These are phyloP conservation scores for Metschnikowia sp. DNA, from an alignment of 805 yeast species.

Conservation along the genomic window DNA sequence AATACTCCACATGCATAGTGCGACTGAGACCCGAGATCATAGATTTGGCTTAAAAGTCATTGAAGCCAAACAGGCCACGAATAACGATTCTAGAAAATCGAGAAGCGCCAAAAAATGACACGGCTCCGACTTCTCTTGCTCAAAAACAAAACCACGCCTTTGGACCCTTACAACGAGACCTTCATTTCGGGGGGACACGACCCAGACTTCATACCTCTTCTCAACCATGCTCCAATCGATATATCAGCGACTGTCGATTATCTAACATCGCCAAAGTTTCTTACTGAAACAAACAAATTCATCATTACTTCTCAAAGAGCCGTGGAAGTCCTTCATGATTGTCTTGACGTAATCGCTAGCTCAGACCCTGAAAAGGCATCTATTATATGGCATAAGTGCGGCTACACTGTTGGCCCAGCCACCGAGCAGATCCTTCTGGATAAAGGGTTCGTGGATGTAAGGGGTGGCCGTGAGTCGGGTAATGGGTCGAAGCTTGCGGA, in stretches of 20 bases:
- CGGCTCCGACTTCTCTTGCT: slow-evolving; percentile 44
- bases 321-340: slow-evolving; percentile 66
- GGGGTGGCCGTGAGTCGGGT: slow-evolving; percentile 77
- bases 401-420: slow-evolving; percentile 91
- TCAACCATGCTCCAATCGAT: slow-evolving; percentile 60
- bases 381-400: slow-evolving; percentile 45
- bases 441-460: slow-evolving; percentile 63
- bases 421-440: slow-evolving; percentile 57
- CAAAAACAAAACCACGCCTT: slow-evolving; percentile 69
- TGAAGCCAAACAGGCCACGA: neutral
- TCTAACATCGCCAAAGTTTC: slow-evolving; percentile 42
- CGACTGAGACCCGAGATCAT: neutral
- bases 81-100: too few relatives aligned
- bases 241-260: slow-evolving; percentile 42
- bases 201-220: slow-evolving; percentile 67
- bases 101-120: neutral
- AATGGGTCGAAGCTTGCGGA: slow-evolving; percentile 73
- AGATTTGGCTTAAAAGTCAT: neutral
- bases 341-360: slow-evolving; percentile 29
- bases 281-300: slow-evolving; percentile 44
- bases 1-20: neutral
- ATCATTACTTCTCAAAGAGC: slow-evolving; percentile 91
- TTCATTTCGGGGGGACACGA: slow-evolving; percentile 36
- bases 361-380: slow-evolving; percentile 10
- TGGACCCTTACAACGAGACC: slow-evolving; percentile 58